Evolutionary conservation across 805 yeast species (phyloP).

Genomic region (Monosporozyma siamensis): DNA sequence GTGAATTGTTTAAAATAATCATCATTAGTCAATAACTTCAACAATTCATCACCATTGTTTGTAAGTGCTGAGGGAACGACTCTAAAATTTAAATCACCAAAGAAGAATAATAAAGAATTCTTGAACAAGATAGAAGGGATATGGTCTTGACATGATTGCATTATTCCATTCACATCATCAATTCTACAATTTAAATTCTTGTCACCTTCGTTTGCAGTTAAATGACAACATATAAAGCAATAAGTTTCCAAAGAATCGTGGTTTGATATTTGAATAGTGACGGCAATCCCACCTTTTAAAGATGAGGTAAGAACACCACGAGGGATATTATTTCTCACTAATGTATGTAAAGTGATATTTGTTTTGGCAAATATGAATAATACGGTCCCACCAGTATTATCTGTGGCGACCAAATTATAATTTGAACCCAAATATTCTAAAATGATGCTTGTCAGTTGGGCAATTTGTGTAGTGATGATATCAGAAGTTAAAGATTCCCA

Average conservation of each 20-base stretch:
- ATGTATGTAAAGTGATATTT: conserved; percentile 24
- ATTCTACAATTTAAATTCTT: conserved; percentile 41
- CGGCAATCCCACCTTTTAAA: conserved; percentile 66
- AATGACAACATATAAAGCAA: conserved; percentile 63
- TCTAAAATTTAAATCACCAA: conserved; percentile 86
- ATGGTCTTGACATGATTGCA: conserved; percentile 22
- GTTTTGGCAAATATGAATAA: conserved; percentile 40
- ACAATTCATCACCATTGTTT: neutral
- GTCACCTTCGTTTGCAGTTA: conserved; percentile 71
- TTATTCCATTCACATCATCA: conserved; percentile 44
- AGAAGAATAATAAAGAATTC: conserved; percentile 59
- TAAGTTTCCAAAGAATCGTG: conserved; percentile 30
- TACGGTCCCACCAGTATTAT: neutral
- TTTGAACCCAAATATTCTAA: neutral
- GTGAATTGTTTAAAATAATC: conserved; percentile 48
- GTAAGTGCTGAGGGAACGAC: conserved; percentile 23
- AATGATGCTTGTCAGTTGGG: conserved; percentile 18
- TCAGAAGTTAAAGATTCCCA: conserved; percentile 42
- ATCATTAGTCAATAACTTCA: conserved; percentile 19
- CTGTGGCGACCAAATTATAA: neutral
- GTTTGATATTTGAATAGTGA: conserved; percentile 15
- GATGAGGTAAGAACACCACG: conserved; percentile 55
- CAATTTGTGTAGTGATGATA: conserved; percentile 32
- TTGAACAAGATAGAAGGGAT: conserved; percentile 31
- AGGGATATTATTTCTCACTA: conserved; percentile 31